A percentile compares a stretch with the other conserved stretches of the same genome.
These are phyloP conservation scores for Pseudohyphozyma bogoriensis DNA, from an alignment of 768 basidiomycete species.

Conservation along the genomic window DNA sequence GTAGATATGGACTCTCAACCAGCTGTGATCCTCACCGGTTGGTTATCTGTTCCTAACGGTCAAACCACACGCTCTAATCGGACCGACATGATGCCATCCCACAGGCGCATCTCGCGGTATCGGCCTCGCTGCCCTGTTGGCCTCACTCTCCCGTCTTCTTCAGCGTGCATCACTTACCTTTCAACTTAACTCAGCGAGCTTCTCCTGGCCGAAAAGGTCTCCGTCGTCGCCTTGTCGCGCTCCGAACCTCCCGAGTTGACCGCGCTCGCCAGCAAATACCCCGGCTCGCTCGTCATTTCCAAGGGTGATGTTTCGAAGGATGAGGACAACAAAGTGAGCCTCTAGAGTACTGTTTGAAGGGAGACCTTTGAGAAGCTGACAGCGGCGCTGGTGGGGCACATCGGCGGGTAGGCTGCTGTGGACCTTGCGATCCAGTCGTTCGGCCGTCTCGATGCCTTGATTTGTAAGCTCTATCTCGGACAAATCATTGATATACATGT, in stretches of 20 bases:
- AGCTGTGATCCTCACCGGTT: slow-evolving; percentile 19
- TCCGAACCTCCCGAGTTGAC: slow-evolving; percentile 56
- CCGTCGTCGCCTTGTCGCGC: slow-evolving; percentile 68
- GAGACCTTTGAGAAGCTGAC: too few relatives aligned
- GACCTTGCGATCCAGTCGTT: slow-evolving; percentile 47
- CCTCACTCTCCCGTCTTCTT: slow-evolving; percentile 38
- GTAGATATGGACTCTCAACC: background rate
- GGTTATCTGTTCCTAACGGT: background rate
- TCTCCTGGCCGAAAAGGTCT: slow-evolving; percentile 44
- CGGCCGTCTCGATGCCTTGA: slow-evolving; percentile 58
- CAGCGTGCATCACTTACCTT: background rate
- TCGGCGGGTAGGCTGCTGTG: slow-evolving; percentile 50
- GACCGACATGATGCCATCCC: background rate
- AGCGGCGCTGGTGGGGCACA: too few relatives aligned
- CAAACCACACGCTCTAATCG: background rate
- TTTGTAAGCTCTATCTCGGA: slow-evolving; percentile 3
- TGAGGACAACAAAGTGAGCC: slow-evolving; percentile 31
- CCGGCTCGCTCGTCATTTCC: slow-evolving; percentile 45
- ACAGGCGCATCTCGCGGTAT: slow-evolving; percentile 78
- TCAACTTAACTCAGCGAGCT: slow-evolving; percentile 7
- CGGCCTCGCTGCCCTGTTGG: slow-evolving; percentile 65
- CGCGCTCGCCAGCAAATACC: slow-evolving; percentile 43
- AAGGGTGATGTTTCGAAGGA: slow-evolving; percentile 56
- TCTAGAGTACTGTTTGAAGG: background rate
- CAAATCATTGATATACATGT: background rate